Evolutionary conservation across 2,329 filamentous ascomycete species (phyloP), one percentile per base, ranked within the genome.

Genomic region (Xylaria sp.): DNA sequence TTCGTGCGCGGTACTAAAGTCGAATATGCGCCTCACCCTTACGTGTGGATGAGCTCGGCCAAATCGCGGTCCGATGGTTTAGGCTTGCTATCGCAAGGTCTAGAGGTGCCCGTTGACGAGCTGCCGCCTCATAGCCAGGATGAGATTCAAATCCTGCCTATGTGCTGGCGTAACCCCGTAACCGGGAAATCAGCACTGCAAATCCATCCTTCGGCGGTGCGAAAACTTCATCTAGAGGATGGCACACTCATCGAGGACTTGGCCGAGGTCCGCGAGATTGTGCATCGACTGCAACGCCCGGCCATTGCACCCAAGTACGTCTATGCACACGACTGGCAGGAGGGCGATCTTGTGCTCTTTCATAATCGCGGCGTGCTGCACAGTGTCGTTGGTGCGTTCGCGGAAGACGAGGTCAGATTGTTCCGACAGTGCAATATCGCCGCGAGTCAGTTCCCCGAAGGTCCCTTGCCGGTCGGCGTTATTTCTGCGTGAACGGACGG

Each of bases 361-460:
- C 90, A 94, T 78, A 94, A 94, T 76, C 87, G 91, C 10, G 92
- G 92, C 1, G 84, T 93, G 17, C 77, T 94, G 65, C 92, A 95
- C 78, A 90, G 87, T 3, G 92, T 94, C 1, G 91, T 93, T 0
- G 92, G 92, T 0, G 89, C 90, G 0, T 94, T 94, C 79, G 85
- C 85, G 7, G 86, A 90, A 58, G 87, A 91, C n/a, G 91, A 94
- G 81, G 88, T 93, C 38, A 81, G 92, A 53, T 78, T 94, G 68
- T 94, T 94, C 77, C 82, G 92, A 70, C 92, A 94, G 82, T 94
- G 92, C 80, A 94, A 94, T 77, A 83, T 94, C 78, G 91, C 92
- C n/a, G 89, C 86, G 3, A 90, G 86, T 67, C 80, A 85, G 70
- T 78, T 86, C 44, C 88, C 88, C 7, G 75, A 85, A 60, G 88